These are phyloP conservation scores for Psilocybe subaeruginosa DNA, from an alignment of 768 basidiomycete species.

Conservation along the genomic window DNA sequence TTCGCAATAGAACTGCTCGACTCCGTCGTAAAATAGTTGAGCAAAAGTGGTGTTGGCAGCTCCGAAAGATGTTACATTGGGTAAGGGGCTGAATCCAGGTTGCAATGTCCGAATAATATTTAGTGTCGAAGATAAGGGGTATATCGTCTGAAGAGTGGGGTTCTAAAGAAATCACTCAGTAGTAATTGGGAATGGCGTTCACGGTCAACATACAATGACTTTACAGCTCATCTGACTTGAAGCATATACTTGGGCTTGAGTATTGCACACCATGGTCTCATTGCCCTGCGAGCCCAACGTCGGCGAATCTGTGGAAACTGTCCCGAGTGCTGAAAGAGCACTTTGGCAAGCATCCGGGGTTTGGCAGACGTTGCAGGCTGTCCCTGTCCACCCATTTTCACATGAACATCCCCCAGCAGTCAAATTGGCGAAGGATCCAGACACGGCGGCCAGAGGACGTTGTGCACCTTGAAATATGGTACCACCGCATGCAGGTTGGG, in stretches of 20 bases:
- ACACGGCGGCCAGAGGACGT: slow-evolving; percentile 51
- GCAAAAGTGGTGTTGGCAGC: slow-evolving; percentile 55
- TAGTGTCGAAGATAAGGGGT: slow-evolving; percentile 68
- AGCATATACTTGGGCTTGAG: slow-evolving; percentile 70
- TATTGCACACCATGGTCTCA: slow-evolving; percentile 75
- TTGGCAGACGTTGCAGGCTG: slow-evolving; percentile 81
- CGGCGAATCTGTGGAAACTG: slow-evolving; percentile 33
- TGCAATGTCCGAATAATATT: slow-evolving; percentile 82
- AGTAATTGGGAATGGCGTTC: not conserved
- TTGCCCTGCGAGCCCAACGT: slow-evolving; percentile 36
- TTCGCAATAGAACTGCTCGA: slow-evolving; percentile 87
- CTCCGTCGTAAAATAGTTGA: slow-evolving; percentile 77
- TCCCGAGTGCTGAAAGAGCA: slow-evolving; percentile 51
- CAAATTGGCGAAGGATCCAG: slow-evolving; percentile 61
- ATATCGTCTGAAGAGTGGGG: slow-evolving; percentile 80
- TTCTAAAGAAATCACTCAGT: slow-evolving; percentile 50
- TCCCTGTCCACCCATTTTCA: slow-evolving; percentile 74
- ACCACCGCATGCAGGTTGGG: slow-evolving; percentile 76
- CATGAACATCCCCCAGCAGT: slow-evolving; percentile 72
- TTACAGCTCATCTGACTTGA: slow-evolving; percentile 84
- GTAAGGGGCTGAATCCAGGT: slow-evolving; percentile 67
- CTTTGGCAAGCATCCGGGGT: slow-evolving; percentile 67
- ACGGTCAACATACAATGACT: slow-evolving; percentile 64
- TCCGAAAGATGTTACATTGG: slow-evolving; percentile 64
- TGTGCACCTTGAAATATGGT: slow-evolving; percentile 74